These are phyloP conservation scores for Lactarius indigo DNA, from an alignment of 768 basidiomycete species.

Conservation along the genomic window DNA sequence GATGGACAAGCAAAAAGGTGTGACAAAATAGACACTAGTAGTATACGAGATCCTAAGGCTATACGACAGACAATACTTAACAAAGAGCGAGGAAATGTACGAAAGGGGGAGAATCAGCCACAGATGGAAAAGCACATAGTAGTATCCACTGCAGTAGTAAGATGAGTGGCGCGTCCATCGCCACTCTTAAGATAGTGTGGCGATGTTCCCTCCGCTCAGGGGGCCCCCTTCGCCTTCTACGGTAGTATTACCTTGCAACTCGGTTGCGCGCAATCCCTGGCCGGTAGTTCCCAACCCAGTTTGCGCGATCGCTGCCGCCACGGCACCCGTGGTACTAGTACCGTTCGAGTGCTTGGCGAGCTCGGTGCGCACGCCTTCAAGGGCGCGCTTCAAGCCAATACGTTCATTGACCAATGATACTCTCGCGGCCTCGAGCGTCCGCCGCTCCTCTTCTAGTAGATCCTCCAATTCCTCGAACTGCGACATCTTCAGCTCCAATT, in stretches of 20 bases:
- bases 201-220: slow-evolving; percentile 49
- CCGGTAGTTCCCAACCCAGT: slow-evolving; percentile 51
- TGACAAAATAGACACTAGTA: slow-evolving; percentile 6
- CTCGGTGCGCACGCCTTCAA: slow-evolving; percentile 66
- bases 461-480: slow-evolving; percentile 96
- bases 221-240: slow-evolving; percentile 56
- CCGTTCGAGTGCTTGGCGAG: slow-evolving; percentile 49
- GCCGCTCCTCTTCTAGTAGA: slow-evolving; percentile 85
- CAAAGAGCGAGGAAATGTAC: slow-evolving; percentile 11
- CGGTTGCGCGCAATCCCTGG: slow-evolving; percentile 55
- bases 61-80: slow-evolving; percentile 23
- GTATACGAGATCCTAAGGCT: slow-evolving; percentile 24
- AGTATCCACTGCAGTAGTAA: not conserved
- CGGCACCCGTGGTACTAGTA: slow-evolving; percentile 25
- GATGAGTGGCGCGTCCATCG: not conserved
- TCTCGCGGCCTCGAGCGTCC: slow-evolving; percentile 77
- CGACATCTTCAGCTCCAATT: slow-evolving; percentile 91
- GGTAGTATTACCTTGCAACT: slow-evolving; percentile 44
- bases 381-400: slow-evolving; percentile 61
- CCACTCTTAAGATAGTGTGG: slow-evolving; percentile 42
- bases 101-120: not conserved
- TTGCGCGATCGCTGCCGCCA: slow-evolving; percentile 35
- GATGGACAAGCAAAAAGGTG: not conserved
- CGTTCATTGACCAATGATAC: slow-evolving; percentile 80
- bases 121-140: not conserved